Percentiles rank a stretch among this genome's conserved stretches.
Evolutionary conservation across 148 eudicot genomes (phyloP).

Genomic region (Rhododendron molle): DNA sequence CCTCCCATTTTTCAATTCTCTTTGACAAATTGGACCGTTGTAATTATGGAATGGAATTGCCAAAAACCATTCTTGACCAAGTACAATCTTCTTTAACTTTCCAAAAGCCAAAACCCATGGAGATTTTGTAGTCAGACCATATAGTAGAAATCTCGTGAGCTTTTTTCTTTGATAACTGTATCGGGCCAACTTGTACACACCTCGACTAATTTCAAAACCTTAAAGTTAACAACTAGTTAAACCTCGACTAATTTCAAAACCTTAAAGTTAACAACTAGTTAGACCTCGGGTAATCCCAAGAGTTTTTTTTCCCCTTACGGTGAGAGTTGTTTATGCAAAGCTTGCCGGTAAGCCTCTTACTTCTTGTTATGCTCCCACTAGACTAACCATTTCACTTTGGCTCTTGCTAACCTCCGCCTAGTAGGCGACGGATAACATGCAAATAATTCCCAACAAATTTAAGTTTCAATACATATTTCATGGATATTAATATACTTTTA

Average conservation of each 20-base stretch:
- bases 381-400: background rate
- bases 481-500: background rate
- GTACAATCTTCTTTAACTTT: background rate
- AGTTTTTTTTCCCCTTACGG: background rate
- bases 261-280: background rate
- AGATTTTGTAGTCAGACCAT: background rate
- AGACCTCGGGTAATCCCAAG: background rate
- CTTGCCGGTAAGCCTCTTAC: background rate
- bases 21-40: conserved; percentile 6
- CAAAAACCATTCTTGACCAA: background rate
- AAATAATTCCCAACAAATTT: too few relatives aligned
- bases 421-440: background rate
- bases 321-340: background rate
- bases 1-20: conserved; percentile 14
- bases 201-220: background rate
- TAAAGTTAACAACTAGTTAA: background rate
- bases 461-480: too few relatives aligned
- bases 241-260: background rate
- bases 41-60: background rate
- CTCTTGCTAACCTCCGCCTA: background rate
- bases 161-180: background rate
- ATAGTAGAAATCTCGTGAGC: background rate
- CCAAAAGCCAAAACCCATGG: background rate
- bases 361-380: background rate
- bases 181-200: background rate